Percentiles rank a stretch among this genome's conserved stretches.
phyloP scores from a whole-genome alignment of 768 basidiomycete genomes.

The Rhodotorula babjevae region DNA sequence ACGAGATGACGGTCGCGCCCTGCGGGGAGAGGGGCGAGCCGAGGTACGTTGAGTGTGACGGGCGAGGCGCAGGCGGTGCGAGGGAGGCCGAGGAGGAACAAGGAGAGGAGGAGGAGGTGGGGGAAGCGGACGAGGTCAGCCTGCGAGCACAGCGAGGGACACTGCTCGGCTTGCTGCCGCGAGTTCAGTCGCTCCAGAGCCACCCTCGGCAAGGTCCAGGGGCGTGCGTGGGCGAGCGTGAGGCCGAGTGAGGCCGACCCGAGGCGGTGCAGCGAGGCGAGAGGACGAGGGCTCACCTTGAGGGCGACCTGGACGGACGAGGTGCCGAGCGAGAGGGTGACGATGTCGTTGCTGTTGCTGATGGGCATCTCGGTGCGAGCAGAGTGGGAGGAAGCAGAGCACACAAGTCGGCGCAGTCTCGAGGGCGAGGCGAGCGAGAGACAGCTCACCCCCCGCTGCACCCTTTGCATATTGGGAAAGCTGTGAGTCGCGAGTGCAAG shows the following conservation, averaged over 20 bases:
- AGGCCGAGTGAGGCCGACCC: neutral
- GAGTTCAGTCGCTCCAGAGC: too few relatives aligned
- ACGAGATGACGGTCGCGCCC: conserved; percentile 39
- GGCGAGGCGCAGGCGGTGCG: neutral
- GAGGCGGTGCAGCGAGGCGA: neutral
- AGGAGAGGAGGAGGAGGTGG: neutral
- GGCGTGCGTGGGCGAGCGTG: neutral
- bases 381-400: neutral
- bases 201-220: too few relatives aligned
- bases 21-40: neutral
- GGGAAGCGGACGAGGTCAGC: too few relatives aligned
- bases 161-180: too few relatives aligned
- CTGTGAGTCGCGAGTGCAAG: too few relatives aligned
- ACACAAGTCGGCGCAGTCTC: too few relatives aligned
- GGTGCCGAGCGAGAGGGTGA: conserved; percentile 18
- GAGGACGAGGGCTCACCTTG: neutral
- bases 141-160: too few relatives aligned
- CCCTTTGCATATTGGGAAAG: neutral
- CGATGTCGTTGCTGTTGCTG: neutral
- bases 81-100: too few relatives aligned
- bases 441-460: neutral
- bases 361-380: conserved; percentile 16
- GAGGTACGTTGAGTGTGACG: too few relatives aligned
- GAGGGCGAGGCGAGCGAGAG: neutral
- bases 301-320: conserved; percentile 12